These are phyloP conservation scores for Naegleria gruberi DNA, from an alignment of 208 protist genomes.

Conservation along the genomic window DNA sequence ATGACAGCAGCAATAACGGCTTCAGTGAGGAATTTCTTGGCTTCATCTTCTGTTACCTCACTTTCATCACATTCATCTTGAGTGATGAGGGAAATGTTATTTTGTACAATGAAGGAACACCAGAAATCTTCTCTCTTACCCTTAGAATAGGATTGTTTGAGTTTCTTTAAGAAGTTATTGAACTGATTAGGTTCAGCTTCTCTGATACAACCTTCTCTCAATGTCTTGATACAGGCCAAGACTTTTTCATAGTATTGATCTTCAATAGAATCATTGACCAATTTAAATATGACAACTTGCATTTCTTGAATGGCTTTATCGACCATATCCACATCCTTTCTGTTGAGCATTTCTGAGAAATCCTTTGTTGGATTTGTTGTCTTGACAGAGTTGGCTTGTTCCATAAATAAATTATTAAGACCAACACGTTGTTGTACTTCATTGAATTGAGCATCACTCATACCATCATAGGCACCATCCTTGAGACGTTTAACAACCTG, in stretches of 20 bases:
- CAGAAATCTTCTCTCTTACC: slow-evolving; percentile 29
- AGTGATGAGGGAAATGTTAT: slow-evolving; percentile 4
- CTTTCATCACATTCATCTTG: not conserved
- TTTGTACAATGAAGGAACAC: slow-evolving; percentile 25
- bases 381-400: slow-evolving; percentile 21
- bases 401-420: not conserved
- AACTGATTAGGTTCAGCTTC: slow-evolving; percentile 55
- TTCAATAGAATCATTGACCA: slow-evolving; percentile 56
- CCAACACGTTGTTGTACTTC: not conserved
- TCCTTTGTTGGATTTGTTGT: slow-evolving; percentile 46
- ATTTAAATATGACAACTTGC: slow-evolving; percentile 45
- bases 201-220: slow-evolving; percentile 59
- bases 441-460: not conserved
- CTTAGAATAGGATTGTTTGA: slow-evolving; percentile 43
- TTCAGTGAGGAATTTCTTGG: not conserved
- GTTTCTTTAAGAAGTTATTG: slow-evolving; percentile 58
- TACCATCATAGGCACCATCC: not conserved
- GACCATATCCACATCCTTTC: slow-evolving; percentile 48
- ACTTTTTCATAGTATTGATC: slow-evolving; percentile 60
- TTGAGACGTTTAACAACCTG: not conserved
- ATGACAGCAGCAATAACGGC: not conserved
- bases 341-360: slow-evolving; percentile 46
- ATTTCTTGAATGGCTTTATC: slow-evolving; percentile 56
- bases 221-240: slow-evolving; percentile 47
- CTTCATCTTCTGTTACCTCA: slow-evolving; percentile 9